phyloP scores from a whole-genome alignment of 805 yeast genomes.

The Hanseniaspora meyeri region DNA sequence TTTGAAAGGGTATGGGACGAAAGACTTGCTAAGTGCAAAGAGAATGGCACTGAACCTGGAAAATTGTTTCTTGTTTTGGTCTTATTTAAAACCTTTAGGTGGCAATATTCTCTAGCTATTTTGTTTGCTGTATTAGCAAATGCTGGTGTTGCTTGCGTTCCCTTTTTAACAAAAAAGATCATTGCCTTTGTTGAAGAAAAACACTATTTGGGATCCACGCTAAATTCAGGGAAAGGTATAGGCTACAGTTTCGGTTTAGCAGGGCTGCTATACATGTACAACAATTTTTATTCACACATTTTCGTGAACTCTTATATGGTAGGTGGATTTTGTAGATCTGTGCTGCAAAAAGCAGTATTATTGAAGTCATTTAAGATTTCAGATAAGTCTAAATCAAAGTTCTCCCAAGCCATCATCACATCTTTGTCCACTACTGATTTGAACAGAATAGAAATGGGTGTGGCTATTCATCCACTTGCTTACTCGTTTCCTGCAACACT shows the following conservation, averaged over 20 bases:
- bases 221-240: slow-evolving; percentile 41
- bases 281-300: slow-evolving; percentile 37
- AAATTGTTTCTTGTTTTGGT: slow-evolving; percentile 29
- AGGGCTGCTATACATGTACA: slow-evolving; percentile 31
- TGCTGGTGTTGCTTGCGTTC: slow-evolving; percentile 37
- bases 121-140: slow-evolving; percentile 36
- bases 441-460: slow-evolving; percentile 58
- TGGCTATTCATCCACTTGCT: slow-evolving; percentile 46
- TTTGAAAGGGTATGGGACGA: slow-evolving; percentile 25
- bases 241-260: slow-evolving; percentile 52
- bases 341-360: slow-evolving; percentile 51
- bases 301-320: slow-evolving; percentile 40
- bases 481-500: slow-evolving; percentile 42
- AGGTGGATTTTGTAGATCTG: slow-evolving; percentile 57
- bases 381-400: slow-evolving; percentile 40
- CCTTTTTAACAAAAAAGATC: slow-evolving; percentile 42
- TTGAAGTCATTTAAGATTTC: slow-evolving; percentile 50
- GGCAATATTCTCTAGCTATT: slow-evolving; percentile 33
- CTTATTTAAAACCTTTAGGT: slow-evolving; percentile 38
- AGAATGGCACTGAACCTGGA: slow-evolving; percentile 18
- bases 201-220: slow-evolving; percentile 25
- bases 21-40: slow-evolving; percentile 26
- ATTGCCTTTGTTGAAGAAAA: slow-evolving; percentile 42
- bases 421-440: slow-evolving; percentile 67
- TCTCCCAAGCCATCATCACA: slow-evolving; percentile 51